Evolutionary conservation across 768 basidiomycete genomes (phyloP).

Genomic region (Hypholoma fasciculare): DNA sequence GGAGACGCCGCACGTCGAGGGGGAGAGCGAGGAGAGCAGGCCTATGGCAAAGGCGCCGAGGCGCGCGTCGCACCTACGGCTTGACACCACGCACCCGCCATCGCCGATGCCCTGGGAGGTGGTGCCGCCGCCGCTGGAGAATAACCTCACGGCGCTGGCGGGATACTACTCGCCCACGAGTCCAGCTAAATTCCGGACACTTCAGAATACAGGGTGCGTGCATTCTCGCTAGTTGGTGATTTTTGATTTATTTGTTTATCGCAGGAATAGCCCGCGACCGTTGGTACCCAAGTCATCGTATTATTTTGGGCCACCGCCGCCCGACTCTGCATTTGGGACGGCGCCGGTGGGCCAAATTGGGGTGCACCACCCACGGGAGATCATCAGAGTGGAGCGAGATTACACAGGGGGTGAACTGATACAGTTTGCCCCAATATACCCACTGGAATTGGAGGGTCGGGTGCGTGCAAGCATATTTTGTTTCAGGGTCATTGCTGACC

Average conservation of each 20-base stretch:
- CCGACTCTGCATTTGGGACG: slow-evolving; percentile 80
- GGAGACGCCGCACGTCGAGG: slow-evolving; percentile 8
- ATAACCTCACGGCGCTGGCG: slow-evolving; percentile 32
- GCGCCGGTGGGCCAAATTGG: slow-evolving; percentile 84
- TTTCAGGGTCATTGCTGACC: neutral
- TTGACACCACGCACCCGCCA: slow-evolving; percentile 44
- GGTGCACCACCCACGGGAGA: slow-evolving; percentile 86
- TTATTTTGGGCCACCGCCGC: slow-evolving; percentile 78
- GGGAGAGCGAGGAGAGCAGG: slow-evolving; percentile 21
- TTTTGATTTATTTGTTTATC: slow-evolving; percentile 7
- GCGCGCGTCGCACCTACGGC: slow-evolving; percentile 45
- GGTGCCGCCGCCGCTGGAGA: slow-evolving; percentile 46
- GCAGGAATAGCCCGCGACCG: slow-evolving; percentile 36
- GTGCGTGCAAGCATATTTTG: slow-evolving; percentile 36
- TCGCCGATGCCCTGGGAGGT: slow-evolving; percentile 73
- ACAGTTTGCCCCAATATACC: slow-evolving; percentile 89
- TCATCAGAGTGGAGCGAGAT: slow-evolving; percentile 90
- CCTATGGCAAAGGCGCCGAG: slow-evolving; percentile 23
- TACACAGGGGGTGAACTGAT: slow-evolving; percentile 87
- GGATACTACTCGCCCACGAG: slow-evolving; percentile 43
- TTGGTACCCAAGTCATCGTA: slow-evolving; percentile 79
- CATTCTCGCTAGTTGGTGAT: slow-evolving; percentile 10
- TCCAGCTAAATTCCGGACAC: slow-evolving; percentile 41
- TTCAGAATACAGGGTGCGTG: slow-evolving; percentile 46
- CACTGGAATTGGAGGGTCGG: slow-evolving; percentile 90